Conservation (phyloP, 2,329 filamentous ascomycete species). For the Verticillium albo-atrum region DNA sequence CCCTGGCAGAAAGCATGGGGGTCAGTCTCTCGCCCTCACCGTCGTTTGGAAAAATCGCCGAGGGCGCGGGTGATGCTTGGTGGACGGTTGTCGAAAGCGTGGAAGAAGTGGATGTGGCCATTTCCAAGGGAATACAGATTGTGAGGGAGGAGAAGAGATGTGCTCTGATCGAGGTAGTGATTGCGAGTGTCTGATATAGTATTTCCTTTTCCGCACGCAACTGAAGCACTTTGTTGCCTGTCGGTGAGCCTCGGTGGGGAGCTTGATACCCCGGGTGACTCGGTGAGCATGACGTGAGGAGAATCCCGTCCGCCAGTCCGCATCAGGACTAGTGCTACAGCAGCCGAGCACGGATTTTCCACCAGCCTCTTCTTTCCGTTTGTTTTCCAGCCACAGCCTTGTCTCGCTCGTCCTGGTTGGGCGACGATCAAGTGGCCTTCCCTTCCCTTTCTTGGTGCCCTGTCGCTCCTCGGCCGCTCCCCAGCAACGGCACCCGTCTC, state of each 20-base stretch:
- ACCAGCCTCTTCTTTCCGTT: neutral
- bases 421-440: neutral
- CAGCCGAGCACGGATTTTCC: neutral
- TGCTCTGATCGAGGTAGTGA: constrained; percentile 12
- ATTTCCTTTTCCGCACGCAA: no score
- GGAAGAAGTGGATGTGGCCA: constrained; percentile 10
- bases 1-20: constrained; percentile 11
- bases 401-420: neutral
- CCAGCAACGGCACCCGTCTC: neutral
- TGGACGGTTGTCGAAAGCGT: constrained; percentile 9
- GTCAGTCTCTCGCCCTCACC: constrained; percentile 12
- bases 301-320: neutral
- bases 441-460: neutral
- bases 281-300: neutral
- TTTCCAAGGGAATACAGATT: constrained; percentile 9
- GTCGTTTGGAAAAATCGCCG: constrained; percentile 15
- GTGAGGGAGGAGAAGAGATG: constrained; percentile 13
- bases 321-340: neutral
- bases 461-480: neutral
- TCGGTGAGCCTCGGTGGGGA: neutral
- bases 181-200: constrained; percentile 8
- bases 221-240: no score
- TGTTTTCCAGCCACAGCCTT: neutral
- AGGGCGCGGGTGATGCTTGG: constrained; percentile 15
- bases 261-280: neutral